Conservation (phyloP, 768 basidiomycete species). For the Calocybe gangraenosa region DNA sequence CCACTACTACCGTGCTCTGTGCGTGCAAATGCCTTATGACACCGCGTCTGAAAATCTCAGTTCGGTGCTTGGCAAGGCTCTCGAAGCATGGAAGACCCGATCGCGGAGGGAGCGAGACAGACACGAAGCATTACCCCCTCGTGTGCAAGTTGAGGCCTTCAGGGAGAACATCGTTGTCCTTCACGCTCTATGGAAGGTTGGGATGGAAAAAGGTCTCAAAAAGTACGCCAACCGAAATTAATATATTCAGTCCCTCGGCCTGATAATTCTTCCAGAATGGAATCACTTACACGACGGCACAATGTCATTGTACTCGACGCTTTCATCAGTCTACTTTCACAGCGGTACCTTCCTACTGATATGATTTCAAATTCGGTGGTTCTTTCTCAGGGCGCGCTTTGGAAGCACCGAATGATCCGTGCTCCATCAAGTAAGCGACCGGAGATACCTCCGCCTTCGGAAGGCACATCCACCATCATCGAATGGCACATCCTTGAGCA, state of each 20-base stretch:
- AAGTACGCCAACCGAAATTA: constrained; percentile 42
- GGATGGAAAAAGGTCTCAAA: constrained; percentile 47
- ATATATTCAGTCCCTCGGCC: constrained; percentile 5
- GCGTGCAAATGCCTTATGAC: constrained; percentile 81
- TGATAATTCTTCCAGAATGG: constrained; percentile 34
- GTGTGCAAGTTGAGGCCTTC: constrained; percentile 56
- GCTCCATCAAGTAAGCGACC: constrained; percentile 19
- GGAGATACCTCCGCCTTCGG: constrained; percentile 22
- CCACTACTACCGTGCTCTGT: constrained; percentile 90
- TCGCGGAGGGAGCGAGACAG: constrained; percentile 35
- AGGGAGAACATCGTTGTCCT: constrained; percentile 73
- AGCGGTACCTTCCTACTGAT: constrained; percentile 71
- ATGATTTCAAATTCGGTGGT: constrained; percentile 71
- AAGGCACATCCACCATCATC: constrained; percentile 33
- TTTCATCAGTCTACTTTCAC: constrained; percentile 58
- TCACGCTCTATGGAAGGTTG: constrained; percentile 69
- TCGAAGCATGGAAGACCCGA: constrained; percentile 54
- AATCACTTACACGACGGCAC: constrained; percentile 42
- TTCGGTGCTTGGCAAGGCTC: constrained; percentile 60
- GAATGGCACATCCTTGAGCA: constrained; percentile 69
- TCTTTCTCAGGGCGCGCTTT: constrained; percentile 76
- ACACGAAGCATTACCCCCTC: constrained; percentile 35
- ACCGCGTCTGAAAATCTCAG: constrained; percentile 84
- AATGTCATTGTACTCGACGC: constrained; percentile 46
- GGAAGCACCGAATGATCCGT: constrained; percentile 78